Base-by-base conservation (phyloP, 1,284 basidiomycete species). In the Fomitopsis schrenkii region DNA sequence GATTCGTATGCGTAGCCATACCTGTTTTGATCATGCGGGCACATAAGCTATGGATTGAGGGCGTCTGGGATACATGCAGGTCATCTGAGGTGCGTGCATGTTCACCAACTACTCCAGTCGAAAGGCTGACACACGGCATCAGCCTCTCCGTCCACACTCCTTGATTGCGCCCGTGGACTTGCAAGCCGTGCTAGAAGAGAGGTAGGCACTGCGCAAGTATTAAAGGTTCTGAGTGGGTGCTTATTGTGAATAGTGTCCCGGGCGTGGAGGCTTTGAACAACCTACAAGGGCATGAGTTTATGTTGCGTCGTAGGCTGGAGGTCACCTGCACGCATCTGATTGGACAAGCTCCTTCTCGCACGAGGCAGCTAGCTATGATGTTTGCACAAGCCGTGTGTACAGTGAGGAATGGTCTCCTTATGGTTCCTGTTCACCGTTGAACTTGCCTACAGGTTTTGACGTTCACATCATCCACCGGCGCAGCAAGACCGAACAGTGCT, bases 11-110 rank as follows among this genome's bases (percentile, higher is more conserved):
- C 38, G 42, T 36, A 57, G 56, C 17, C 3, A 35, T 19, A 19
- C 35, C 28, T 30, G 48, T 30, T 7, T 22, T 40, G 10, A 59
- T 56, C 14, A 30, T 53, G 44, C 45, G 54, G n/a, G 22, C 73
- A 5, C 75, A 79, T 42, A 73, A 74, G 35, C 76, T 79, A 54
- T 88, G 86, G 86, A 71, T 87, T 3, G 73, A 77, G 61, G 72
- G 76, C 5, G 54, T 86, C 8, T 87, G 84, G 85, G 65, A 57
- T 2, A 55, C 60, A 10, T 10, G 54, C 12, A 19, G 61, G 22
- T 41, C 61, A 14, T 46, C 54, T 10, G 66, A 67, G 44, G 71
- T 71, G 50, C 30, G 65, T 60, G 6, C 5, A 12, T 9, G 36
- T 22, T 55, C 14, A 17, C 12, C 28, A 28, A 8, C 28, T 33